Evolutionary conservation across 2,329 filamentous ascomycete genomes (phyloP).

Genomic region (Aspergillus arachidicola): DNA sequence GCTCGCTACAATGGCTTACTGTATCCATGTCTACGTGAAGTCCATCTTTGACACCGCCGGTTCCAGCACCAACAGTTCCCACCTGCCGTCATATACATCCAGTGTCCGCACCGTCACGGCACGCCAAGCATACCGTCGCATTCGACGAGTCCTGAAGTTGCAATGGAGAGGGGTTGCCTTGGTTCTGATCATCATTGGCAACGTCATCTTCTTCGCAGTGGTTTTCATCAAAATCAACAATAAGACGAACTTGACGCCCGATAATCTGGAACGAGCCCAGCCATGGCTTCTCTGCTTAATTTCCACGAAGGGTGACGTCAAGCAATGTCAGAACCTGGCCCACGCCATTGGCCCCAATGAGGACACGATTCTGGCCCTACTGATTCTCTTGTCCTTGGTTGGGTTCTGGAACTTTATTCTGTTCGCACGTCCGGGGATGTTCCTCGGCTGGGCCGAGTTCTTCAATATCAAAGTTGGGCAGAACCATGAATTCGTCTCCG

Average conservation of each 20-base stretch:
- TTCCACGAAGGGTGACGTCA: constrained; percentile 59
- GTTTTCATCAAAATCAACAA: constrained; percentile 88
- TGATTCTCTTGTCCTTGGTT: constrained; percentile 81
- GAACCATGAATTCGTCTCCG: constrained; percentile 81
- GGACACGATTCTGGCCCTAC: constrained; percentile 75
- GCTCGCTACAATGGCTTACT: constrained; percentile 84
- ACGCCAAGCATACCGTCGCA: constrained; percentile 81
- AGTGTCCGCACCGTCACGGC: constrained; percentile 81
- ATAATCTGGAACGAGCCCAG: constrained; percentile 57
- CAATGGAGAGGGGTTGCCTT: constrained; percentile 95
- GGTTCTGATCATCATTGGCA: constrained; percentile 83
- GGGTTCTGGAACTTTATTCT: constrained; percentile 84
- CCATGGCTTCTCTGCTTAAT: constrained; percentile 77
- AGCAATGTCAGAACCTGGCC: constrained; percentile 65
- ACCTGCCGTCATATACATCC: constrained; percentile 72
- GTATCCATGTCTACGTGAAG: constrained; percentile 89
- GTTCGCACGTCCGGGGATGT: constrained; percentile 81
- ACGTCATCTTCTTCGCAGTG: constrained; percentile 91
- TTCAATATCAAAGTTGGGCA: constrained; percentile 52
- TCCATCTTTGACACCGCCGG: constrained; percentile 75
- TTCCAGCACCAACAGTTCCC: constrained; percentile 67
- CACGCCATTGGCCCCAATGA: constrained; percentile 69
- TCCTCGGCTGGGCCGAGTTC: constrained; percentile 77
- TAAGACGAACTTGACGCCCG: constrained; percentile 60
- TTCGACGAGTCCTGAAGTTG: constrained; percentile 82